phyloP scores from a whole-genome alignment of 192 early-diverging fungal genomes.

The Haplosporangium gracile region DNA sequence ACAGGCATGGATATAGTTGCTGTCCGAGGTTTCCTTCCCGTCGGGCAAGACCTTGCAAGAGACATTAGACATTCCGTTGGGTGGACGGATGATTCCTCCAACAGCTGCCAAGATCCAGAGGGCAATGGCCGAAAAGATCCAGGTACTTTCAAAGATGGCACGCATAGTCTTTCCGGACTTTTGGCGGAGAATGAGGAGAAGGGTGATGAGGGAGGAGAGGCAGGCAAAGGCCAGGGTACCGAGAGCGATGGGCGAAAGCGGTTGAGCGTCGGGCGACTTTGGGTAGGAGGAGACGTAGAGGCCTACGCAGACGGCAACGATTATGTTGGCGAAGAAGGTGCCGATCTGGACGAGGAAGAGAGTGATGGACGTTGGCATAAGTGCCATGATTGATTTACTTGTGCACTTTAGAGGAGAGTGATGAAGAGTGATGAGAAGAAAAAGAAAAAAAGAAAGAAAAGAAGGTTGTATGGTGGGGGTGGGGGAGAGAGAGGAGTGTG shows the following conservation, averaged over 20 bases:
- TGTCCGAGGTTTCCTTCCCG: constrained; percentile 18
- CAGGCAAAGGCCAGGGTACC: constrained; percentile 32
- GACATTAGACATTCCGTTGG: constrained; percentile 32
- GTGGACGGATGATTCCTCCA: constrained; percentile 29
- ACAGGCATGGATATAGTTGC: constrained; percentile 33
- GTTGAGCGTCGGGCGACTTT: constrained; percentile 23
- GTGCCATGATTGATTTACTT: constrained; percentile 17
- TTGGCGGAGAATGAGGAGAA: constrained; percentile 28
- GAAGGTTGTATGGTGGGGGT: neutral
- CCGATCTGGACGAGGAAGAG: constrained; percentile 34
- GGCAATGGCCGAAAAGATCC: constrained; percentile 30
- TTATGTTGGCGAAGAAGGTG: constrained; percentile 32
- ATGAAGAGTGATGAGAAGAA: neutral
- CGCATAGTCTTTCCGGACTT: constrained; percentile 36
- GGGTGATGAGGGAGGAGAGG: constrained; percentile 22
- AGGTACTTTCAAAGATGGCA: constrained; percentile 15
- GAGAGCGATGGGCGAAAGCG: constrained; percentile 17
- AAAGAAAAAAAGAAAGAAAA: neutral
- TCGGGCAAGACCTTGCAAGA: constrained; percentile 35
- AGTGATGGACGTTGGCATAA: constrained; percentile 43
- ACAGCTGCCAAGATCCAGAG: constrained; percentile 29
- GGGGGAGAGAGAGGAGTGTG: neutral
- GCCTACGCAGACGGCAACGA: constrained; percentile 31
- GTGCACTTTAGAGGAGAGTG: neutral
- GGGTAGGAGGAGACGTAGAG: constrained; percentile 41